Conservation (phyloP, 2,329 filamentous ascomycete species). For the Purpureocillium takamizusanense region DNA sequence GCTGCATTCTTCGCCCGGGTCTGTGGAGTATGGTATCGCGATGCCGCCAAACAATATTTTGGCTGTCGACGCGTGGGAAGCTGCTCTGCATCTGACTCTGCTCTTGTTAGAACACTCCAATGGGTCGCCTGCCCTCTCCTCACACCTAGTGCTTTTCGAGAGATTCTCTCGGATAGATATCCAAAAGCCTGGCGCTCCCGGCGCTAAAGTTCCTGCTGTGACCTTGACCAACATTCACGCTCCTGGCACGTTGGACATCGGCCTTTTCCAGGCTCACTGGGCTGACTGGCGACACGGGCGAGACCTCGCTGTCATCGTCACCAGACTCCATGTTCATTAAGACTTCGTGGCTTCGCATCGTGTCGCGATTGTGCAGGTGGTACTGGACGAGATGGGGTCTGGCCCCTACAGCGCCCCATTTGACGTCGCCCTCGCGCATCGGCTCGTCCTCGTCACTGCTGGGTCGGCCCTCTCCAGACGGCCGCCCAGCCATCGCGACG, state of each 20-base stretch:
- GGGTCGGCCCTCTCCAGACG: conserved; percentile 40
- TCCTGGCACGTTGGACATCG: conserved; percentile 55
- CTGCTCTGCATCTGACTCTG: no score
- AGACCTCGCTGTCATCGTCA: conserved; percentile 20
- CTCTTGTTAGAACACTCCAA: no score
- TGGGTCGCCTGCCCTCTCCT: not conserved
- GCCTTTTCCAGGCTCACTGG: conserved; percentile 23
- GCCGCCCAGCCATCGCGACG: conserved; percentile 24
- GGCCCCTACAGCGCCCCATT: conserved; percentile 42
- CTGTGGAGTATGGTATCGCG: conserved; percentile 5
- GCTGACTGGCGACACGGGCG: conserved; percentile 11
- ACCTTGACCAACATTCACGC: conserved; percentile 55
- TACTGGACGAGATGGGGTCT: conserved; percentile 52
- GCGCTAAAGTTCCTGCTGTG: conserved; percentile 67
- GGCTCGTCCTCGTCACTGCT: conserved; percentile 51
- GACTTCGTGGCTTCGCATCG: conserved; percentile 44
- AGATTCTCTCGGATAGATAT: conserved; percentile 50
- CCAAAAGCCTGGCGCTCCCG: conserved; percentile 66
- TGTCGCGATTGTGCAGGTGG: conserved; percentile 28
- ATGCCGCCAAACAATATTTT: conserved; percentile 1
- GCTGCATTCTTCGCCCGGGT: conserved; percentile 1
- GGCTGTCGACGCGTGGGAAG: no score
- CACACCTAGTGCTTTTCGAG: conserved; percentile 23
- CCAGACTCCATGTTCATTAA: conserved; percentile 33
- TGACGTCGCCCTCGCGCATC: conserved; percentile 32